These are phyloP conservation scores for Lactifluus subvellereus DNA, from an alignment of 768 basidiomycete genomes.

Conservation along the genomic window DNA sequence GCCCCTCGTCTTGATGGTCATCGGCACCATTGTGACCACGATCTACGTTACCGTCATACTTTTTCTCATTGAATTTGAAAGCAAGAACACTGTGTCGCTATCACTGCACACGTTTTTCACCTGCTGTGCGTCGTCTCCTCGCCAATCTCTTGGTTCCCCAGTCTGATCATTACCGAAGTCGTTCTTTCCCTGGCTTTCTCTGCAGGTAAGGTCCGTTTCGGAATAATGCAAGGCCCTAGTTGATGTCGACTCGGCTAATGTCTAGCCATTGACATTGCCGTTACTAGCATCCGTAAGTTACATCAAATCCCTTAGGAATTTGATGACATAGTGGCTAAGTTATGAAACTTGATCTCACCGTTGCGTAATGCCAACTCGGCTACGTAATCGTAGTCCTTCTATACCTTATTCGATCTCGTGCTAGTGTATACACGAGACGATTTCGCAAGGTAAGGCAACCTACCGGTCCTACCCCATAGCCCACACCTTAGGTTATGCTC, in stretches of 20 bases:
- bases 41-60: background rate
- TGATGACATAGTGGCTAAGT: background rate
- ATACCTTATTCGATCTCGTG: slow-evolving; percentile 11
- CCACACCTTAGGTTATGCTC: background rate
- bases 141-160: too few species aligned
- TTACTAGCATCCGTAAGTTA: slow-evolving; percentile 16
- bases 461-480: too few species aligned
- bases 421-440: background rate
- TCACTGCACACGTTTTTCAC: background rate
- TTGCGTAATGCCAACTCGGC: background rate
- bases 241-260: background rate
- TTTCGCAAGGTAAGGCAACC: slow-evolving; percentile 9
- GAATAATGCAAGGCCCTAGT: background rate
- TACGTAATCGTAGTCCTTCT: slow-evolving; percentile 7
- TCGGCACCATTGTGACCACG: slow-evolving; percentile 2
- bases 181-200: slow-evolving; percentile 4
- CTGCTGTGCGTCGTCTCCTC: slow-evolving; percentile 6
- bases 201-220: background rate
- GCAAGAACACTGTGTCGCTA: background rate
- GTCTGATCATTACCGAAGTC: background rate
- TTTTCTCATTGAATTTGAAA: slow-evolving; percentile 1
- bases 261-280: slow-evolving; percentile 10
- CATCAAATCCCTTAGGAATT: background rate
- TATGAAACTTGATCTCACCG: background rate
- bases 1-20: slow-evolving; percentile 11